phyloP scores from a whole-genome alignment of 192 early-diverging fungal species.

The Spizellomyces sp. region DNA sequence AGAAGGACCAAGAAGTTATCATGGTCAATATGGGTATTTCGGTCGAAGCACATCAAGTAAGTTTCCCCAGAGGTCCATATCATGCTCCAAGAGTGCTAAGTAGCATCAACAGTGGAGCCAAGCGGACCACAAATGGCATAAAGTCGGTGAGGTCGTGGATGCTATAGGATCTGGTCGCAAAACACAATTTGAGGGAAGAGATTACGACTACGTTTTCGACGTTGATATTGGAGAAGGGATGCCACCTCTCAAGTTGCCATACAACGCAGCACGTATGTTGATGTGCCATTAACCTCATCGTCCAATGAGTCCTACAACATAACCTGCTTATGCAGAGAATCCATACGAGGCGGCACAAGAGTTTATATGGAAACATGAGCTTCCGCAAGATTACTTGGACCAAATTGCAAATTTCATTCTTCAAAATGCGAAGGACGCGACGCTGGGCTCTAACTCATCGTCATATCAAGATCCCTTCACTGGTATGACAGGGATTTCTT shows the following conservation, averaged over 20 bases:
- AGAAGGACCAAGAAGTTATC: conserved; percentile 82
- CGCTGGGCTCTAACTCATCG: conserved; percentile 47
- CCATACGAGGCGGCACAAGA: conserved; percentile 90
- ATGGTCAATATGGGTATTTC: conserved; percentile 77
- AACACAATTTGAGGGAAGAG: conserved; percentile 78
- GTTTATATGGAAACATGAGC: conserved; percentile 81
- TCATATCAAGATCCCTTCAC: conserved; percentile 67
- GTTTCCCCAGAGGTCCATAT: background rate
- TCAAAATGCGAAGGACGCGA: conserved; percentile 72
- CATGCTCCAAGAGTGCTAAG: conserved; percentile 22
- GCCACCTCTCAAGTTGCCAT: conserved; percentile 89
- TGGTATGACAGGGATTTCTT: conserved; percentile 34
- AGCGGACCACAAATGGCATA: conserved; percentile 67
- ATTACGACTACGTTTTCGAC: conserved; percentile 99
- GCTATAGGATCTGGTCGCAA: conserved; percentile 75
- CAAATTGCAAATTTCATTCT: conserved; percentile 94
- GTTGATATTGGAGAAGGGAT: conserved; percentile 86
- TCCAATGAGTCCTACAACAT: conserved; percentile 4
- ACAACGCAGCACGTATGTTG: conserved; percentile 71
- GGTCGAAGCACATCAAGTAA: conserved; percentile 79
- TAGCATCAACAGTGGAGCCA: conserved; percentile 59
- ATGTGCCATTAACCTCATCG: background rate
- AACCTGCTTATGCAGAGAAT: conserved; percentile 67
- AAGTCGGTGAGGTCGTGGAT: conserved; percentile 94
- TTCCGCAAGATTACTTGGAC: conserved; percentile 85